These are phyloP conservation scores for Clitopilus hobsonii DNA, from an alignment of 768 basidiomycete species.

Conservation along the genomic window DNA sequence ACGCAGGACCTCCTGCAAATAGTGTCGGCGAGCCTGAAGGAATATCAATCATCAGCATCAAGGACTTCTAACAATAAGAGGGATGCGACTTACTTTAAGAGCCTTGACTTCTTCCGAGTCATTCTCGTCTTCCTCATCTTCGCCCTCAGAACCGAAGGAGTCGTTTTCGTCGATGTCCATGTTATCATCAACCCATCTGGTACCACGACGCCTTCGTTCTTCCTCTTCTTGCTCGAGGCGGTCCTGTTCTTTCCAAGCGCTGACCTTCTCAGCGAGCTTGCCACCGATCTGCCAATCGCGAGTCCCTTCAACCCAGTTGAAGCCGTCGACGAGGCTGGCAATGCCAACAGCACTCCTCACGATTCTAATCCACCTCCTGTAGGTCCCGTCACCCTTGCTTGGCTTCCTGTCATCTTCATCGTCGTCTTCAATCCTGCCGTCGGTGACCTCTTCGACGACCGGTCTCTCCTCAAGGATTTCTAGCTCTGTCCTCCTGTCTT, in stretches of 20 bases:
- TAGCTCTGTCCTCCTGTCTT: constrained; percentile 63
- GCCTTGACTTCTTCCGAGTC: constrained; percentile 71
- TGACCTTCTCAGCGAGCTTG: constrained; percentile 61
- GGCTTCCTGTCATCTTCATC: constrained; percentile 27
- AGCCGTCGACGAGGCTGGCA: constrained; percentile 68
- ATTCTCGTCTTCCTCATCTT: constrained; percentile 58
- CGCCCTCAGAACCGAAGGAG: constrained; percentile 36
- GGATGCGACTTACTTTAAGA: constrained; percentile 58
- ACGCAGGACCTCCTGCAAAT: constrained; percentile 66
- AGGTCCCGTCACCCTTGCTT: constrained; percentile 34
- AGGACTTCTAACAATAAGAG: constrained; percentile 6
- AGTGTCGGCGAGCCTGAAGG: constrained; percentile 64
- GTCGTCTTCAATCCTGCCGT: constrained; percentile 83
- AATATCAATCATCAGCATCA: constrained; percentile 10
- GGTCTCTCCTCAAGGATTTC: constrained; percentile 64
- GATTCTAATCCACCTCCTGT: constrained; percentile 69
- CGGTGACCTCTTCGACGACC: constrained; percentile 53
- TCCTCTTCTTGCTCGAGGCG: constrained; percentile 62
- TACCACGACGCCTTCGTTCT: constrained; percentile 57
- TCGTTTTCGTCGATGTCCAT: constrained; percentile 71
- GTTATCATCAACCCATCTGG: constrained; percentile 58
- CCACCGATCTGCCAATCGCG: constrained; percentile 64
- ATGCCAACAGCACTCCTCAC: constrained; percentile 67
- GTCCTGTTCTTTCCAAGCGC: constrained; percentile 67
- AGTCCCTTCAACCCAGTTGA: constrained; percentile 59